Conservation (phyloP, 2,329 filamentous ascomycete genomes). For the Fusarium cyanostomum region DNA sequence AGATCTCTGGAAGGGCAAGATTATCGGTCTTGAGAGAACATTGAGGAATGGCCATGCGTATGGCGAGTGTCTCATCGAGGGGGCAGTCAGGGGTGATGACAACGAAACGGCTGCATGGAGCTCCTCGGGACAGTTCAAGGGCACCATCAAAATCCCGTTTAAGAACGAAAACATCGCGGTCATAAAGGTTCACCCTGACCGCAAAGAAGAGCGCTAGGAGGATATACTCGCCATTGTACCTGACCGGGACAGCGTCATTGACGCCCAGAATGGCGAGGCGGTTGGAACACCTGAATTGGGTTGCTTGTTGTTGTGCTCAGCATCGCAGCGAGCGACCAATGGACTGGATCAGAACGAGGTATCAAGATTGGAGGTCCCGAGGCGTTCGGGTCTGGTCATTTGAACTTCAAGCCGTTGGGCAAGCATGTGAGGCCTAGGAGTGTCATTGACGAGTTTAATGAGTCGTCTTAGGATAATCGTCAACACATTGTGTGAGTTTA, state of each 20-base stretch:
- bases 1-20: slow-evolving; percentile 72
- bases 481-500: no score
- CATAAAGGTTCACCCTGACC: slow-evolving; percentile 47
- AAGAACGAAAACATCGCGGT: slow-evolving; percentile 80
- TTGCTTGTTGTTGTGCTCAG: slow-evolving; percentile 60
- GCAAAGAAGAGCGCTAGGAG: slow-evolving; percentile 51
- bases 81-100: slow-evolving; percentile 49
- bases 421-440: slow-evolving; percentile 60
- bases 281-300: slow-evolving; percentile 66
- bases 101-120: slow-evolving; percentile 1
- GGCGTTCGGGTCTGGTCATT: slow-evolving; percentile 58
- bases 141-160: slow-evolving; percentile 71
- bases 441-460: slow-evolving; percentile 61
- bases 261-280: slow-evolving; percentile 65
- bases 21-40: slow-evolving; percentile 66
- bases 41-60: slow-evolving; percentile 67
- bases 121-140: slow-evolving; percentile 47
- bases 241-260: slow-evolving; percentile 65
- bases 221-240: slow-evolving; percentile 63
- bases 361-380: slow-evolving; percentile 61
- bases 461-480: not conserved
- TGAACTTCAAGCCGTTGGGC: slow-evolving; percentile 59
- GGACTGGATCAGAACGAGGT: slow-evolving; percentile 56
- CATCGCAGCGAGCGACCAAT: slow-evolving; percentile 55
- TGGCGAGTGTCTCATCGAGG: slow-evolving; percentile 66